phyloP scores from a whole-genome alignment of 331 rosid genomes.

The Telfairia occidentalis region DNA sequence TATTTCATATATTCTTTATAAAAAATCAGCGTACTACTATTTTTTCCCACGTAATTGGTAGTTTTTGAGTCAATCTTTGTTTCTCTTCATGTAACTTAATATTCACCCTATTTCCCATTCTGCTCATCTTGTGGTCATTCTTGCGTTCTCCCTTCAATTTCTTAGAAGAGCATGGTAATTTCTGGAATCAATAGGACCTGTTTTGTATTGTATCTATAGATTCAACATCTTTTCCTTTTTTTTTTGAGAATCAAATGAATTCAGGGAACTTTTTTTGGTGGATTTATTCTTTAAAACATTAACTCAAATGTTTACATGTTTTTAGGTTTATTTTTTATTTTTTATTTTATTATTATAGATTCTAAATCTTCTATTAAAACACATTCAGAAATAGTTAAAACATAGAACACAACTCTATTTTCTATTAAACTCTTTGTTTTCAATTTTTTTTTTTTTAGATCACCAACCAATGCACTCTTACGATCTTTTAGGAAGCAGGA shows the following conservation, averaged over 20 bases:
- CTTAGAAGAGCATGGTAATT: neutral
- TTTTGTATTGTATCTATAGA: too few species aligned
- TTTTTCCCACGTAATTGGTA: neutral
- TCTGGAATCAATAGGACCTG: too few species aligned
- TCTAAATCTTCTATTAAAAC: neutral
- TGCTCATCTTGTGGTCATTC: neutral
- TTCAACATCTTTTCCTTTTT: too few species aligned
- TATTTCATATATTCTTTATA: neutral
- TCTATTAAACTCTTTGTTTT: neutral
- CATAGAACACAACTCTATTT: neutral
- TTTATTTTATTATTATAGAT: neutral
- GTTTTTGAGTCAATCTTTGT: neutral
- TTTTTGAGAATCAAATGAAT: too few species aligned
- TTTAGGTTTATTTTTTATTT: too few species aligned
- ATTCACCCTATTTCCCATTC: neutral
- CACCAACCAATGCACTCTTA: neutral
- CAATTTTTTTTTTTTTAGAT: neutral
- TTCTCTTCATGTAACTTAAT: neutral
- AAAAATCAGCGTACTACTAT: neutral
- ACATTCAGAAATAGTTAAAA: neutral
- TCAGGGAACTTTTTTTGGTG: too few species aligned
- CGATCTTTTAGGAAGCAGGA: neutral
- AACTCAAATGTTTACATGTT: neutral
- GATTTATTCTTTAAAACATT: too few species aligned
- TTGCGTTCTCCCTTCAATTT: neutral